Base-by-base conservation (phyloP, 495 filamentous ascomycete species). In the Niebla homalea region DNA sequence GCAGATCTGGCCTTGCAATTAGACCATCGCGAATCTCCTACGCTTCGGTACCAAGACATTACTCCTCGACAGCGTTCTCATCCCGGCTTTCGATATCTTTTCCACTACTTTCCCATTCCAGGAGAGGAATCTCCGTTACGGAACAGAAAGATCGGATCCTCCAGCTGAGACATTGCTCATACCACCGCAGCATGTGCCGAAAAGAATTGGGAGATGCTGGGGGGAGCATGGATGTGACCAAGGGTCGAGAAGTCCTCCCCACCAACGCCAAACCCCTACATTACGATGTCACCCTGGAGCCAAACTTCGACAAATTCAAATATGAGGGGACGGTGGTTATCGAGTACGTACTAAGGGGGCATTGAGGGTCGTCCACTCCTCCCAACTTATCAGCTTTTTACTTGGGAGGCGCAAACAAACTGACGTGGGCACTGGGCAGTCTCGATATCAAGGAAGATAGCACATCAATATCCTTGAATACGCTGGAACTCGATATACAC, bases 361-460 rank as follows among this genome's bases (percentile, higher is more conserved):
- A 51, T 19, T 52, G 37, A 43, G 48, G 44, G 43, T 40, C 48
- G 49, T 48, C 44, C 23, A 39, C 46, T 19, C 44, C 40, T 49
- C 23, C 20, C 35, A 16, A 40, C 29, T 37, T 36, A 21, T 25
- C n/a, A 12, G 43, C 6, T 1, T 14, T 70, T 11, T 64, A 64
- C 5, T 65, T 66, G 7, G 67, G 68, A 25, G 64, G 29, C 2
- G 29, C 29, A 32, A 7, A 63, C 21, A 68, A 62, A 16, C 70
- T 65, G 6, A 59, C 37, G 14, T 47, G 45, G 36, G 18, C 19
- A 15, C 46, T 49, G 1, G 8, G 41, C 61, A 71, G 73, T 56
- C 78, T 98, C 58, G 83, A 94, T 60, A 83, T 96, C 35, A 72
- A 74, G 50, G 87, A 95, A 61, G 84, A 92, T 57, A 84, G 86